These are phyloP conservation scores for Trifolium subterraneum DNA, from an alignment of 306 rosid genomes.

Conservation along the genomic window DNA sequence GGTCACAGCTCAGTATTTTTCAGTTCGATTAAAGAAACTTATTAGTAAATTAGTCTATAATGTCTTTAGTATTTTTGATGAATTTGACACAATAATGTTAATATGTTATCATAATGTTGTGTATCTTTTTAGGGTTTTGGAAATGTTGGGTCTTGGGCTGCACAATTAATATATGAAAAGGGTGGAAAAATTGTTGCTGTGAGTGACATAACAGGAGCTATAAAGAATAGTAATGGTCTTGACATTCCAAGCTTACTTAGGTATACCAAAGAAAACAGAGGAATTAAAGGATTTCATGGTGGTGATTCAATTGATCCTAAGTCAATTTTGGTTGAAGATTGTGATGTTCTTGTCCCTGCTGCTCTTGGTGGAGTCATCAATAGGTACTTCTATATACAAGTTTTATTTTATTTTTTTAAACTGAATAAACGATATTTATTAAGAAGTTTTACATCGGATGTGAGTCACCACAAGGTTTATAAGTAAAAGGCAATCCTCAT, in stretches of 20 bases:
- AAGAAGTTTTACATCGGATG: too few species aligned
- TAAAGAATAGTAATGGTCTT: conserved; percentile 74
- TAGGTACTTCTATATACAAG: conserved; percentile 51
- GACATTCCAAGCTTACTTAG: conserved; percentile 75
- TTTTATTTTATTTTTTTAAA: too few species aligned
- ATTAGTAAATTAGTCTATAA: too few species aligned
- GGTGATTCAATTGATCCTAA: conserved; percentile 65
- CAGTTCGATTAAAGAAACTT: too few species aligned
- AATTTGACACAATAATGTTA: neutral
- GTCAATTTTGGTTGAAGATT: conserved; percentile 75
- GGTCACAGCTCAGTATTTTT: too few species aligned
- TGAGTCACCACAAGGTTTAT: too few species aligned
- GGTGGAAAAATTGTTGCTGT: conserved; percentile 91
- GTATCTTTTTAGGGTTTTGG: conserved; percentile 75
- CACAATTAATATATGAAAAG: conserved; percentile 69
- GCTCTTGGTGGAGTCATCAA: conserved; percentile 99
- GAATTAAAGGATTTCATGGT: conserved; percentile 75
- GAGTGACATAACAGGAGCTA: conserved; percentile 87
- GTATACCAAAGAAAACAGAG: conserved; percentile 58
- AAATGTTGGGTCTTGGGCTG: conserved; percentile 97
- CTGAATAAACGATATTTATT: too few species aligned
- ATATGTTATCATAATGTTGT: neutral
- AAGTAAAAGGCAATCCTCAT: too few species aligned
- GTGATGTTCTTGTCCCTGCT: conserved; percentile 88
- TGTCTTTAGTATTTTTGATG: neutral